Evolutionary conservation across 495 filamentous ascomycete genomes (phyloP).

Genomic region (Lasiosphaeria ovina): DNA sequence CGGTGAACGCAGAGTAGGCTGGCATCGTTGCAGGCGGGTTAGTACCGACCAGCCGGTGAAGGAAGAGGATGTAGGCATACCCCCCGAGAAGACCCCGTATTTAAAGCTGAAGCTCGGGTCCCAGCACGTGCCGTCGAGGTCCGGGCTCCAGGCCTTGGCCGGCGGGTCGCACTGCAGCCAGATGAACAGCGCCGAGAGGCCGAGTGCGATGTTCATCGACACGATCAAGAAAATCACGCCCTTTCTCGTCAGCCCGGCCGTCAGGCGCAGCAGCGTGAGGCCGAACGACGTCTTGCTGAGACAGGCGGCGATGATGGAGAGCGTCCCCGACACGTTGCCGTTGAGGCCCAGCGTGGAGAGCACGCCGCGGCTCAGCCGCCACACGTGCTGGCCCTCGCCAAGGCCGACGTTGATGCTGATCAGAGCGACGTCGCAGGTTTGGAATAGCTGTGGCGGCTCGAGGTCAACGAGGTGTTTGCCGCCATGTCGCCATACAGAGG

Average conservation of each 20-base stretch:
- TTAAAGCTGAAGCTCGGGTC: slow-evolving; percentile 9
- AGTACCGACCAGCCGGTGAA: slow-evolving; percentile 15
- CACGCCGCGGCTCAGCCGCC: slow-evolving; percentile 3
- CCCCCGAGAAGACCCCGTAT: slow-evolving; percentile 7
- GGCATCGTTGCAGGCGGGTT: background rate
- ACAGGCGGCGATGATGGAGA: slow-evolving; percentile 21
- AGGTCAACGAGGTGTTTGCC: background rate
- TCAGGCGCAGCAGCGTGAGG: slow-evolving; percentile 21
- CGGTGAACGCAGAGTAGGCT: slow-evolving; percentile 31
- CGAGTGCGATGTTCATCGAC: slow-evolving; percentile 34
- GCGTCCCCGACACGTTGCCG: slow-evolving; percentile 16
- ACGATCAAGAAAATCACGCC: slow-evolving; percentile 30
- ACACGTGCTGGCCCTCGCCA: slow-evolving; percentile 19
- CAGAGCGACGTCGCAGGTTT: slow-evolving; percentile 5
- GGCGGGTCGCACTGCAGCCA: slow-evolving; percentile 36
- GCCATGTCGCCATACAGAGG: background rate
- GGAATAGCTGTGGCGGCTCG: background rate
- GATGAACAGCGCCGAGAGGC: slow-evolving; percentile 34
- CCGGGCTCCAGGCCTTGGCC: slow-evolving; percentile 29
- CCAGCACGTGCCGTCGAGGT: slow-evolving; percentile 29
- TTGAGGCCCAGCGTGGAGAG: slow-evolving; percentile 12
- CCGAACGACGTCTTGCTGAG: slow-evolving; percentile 35
- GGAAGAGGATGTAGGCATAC: slow-evolving; percentile 24
- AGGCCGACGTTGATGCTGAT: slow-evolving; percentile 13
- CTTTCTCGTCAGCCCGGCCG: slow-evolving; percentile 1